phyloP scores from a whole-genome alignment of 306 rosid species.

The Casuarina glauca region DNA sequence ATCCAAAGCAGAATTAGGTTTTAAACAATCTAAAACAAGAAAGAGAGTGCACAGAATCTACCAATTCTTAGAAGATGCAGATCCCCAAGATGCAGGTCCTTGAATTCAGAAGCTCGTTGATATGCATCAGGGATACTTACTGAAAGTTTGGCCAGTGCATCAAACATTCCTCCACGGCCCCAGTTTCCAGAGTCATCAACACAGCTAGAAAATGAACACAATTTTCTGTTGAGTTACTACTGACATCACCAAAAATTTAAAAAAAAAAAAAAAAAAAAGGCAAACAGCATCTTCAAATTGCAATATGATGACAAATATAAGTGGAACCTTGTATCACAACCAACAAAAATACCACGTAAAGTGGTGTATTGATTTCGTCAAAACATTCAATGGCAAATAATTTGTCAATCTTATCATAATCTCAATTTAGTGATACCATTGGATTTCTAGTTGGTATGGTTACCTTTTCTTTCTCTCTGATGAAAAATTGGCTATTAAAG shows the following conservation, averaged over 20 bases:
- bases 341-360: background rate
- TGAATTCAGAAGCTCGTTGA: conserved; percentile 76
- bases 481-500: too few relatives aligned
- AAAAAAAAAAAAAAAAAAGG: background rate
- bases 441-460: too few relatives aligned
- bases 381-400: background rate
- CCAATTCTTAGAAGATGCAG: conserved; percentile 75
- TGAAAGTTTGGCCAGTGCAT: conserved; percentile 74
- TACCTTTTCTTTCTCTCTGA: background rate
- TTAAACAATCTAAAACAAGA: background rate
- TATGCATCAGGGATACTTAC: conserved; percentile 63
- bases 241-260: background rate
- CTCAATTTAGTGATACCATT: too few relatives aligned
- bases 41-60: conserved; percentile 24
- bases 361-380: background rate
- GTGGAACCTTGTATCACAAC: background rate
- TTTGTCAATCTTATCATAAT: too few relatives aligned
- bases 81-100: conserved; percentile 92
- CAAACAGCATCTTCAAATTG: background rate
- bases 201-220: conserved; percentile 51
- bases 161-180: conserved; percentile 95
- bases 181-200: conserved; percentile 89
- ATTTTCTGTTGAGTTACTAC: conserved; percentile 5
- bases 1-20: background rate
- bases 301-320: background rate